Evolutionary conservation across 257 asterid genomes (phyloP).

Genomic region (Solanum chiquidenum): DNA sequence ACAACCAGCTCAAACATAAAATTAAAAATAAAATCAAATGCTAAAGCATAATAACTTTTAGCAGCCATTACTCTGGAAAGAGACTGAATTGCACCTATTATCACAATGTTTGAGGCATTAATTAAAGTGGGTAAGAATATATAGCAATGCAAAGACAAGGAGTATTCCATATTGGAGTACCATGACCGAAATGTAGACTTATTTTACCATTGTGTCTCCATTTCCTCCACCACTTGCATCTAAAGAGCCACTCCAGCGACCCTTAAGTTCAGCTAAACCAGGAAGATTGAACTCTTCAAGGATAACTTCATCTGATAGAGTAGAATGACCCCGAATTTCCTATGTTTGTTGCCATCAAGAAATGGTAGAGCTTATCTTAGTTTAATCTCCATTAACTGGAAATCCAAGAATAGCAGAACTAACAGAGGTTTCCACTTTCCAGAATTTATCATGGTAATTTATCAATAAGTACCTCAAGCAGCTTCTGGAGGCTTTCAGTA

Average conservation of each 20-base stretch:
- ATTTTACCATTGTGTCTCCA: slow-evolving; percentile 82
- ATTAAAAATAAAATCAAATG: neutral
- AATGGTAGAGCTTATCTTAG: neutral
- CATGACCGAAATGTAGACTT: slow-evolving; percentile 5
- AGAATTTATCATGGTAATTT: neutral
- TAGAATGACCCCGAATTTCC: slow-evolving; percentile 84
- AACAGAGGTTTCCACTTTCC: neutral
- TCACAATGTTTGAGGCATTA: neutral
- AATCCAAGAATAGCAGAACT: neutral
- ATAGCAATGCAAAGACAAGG: neutral
- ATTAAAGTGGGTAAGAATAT: neutral
- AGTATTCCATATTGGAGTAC: slow-evolving; percentile 2
- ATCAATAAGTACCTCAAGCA: slow-evolving; percentile 65
- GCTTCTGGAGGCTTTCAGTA: slow-evolving; percentile 84
- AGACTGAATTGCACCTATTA: neutral
- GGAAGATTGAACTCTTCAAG: slow-evolving; percentile 87
- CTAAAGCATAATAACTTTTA: neutral
- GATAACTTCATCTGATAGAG: slow-evolving; percentile 69
- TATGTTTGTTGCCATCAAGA: slow-evolving; percentile 8
- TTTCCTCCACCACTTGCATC: slow-evolving; percentile 99
- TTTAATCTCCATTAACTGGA: neutral
- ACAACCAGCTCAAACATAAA: neutral
- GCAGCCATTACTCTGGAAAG: neutral
- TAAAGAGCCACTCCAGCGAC: slow-evolving; percentile 85
- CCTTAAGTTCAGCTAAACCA: slow-evolving; percentile 95